Evolutionary conservation across 2,329 filamentous ascomycete genomes (phyloP), one percentile per base, ranked within the genome.

Genomic region (Aureobasidium sp.): DNA sequence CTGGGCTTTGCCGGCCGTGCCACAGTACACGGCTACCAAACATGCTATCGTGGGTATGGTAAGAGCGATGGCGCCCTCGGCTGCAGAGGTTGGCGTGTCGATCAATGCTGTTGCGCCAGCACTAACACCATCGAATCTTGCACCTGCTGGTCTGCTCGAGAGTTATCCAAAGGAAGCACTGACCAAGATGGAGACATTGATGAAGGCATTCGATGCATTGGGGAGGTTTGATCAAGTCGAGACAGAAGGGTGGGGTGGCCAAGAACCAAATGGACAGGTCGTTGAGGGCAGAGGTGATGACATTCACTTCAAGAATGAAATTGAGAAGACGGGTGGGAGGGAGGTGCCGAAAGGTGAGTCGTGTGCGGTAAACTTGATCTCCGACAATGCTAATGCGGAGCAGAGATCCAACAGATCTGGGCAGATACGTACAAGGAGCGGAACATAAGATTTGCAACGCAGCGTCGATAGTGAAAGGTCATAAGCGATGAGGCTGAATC

Each of bases 21-120:
- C 77, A 0, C 73, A 77, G 63, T 79, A 79, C 63, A 72, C 72
- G 1, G 72, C 76, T 15, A 70, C 71, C 27, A 79, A 79, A 65
- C 75, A 77, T 65, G 77, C 70, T 8, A 67, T 79, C 15, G 67
- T 79, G 1, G 76, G 75, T 8, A 67, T 79, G 22, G 70, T 72
- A 7, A 71, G 75, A 14, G 68, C 71, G 20, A 64, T 74, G 1
- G 75, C 69, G 0, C 71, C 74, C 0, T 64, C 69, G 0, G 70
- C 76, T n/a, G 64, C 69, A 20, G 68, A 73, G 42, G 34, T 14
- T 8, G 67, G 69, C 49, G 73, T 78, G 56, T 73, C 70, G 1
- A 69, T 77, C 8, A 78, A 78, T 63, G 73, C 74, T 17, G 70
- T 76, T 29, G 77, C 74, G 58, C 75, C 75, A 0, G 74, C 72